Evolutionary conservation across 179 eudicot species (phyloP).

Genomic region (Gypsophila paniculata): DNA sequence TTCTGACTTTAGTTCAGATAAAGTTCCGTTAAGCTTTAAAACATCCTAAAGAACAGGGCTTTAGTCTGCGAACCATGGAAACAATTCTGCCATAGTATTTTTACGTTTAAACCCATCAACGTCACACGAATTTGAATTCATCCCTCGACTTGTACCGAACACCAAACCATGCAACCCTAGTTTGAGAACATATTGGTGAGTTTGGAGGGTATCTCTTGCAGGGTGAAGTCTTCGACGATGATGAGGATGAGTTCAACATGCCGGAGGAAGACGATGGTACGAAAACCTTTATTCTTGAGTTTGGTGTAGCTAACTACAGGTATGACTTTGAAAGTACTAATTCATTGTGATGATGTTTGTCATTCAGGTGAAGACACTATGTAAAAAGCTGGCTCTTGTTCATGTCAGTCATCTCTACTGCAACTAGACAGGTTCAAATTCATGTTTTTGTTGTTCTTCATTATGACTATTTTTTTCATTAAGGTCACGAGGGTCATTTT

Average conservation of each 20-base stretch:
- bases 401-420: background rate
- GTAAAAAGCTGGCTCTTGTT: slow-evolving; percentile 7
- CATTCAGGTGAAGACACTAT: slow-evolving; percentile 24
- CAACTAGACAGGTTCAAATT: slow-evolving; percentile 1
- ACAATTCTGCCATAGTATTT: background rate
- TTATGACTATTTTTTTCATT: no score
- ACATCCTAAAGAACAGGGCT: no score
- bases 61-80: background rate
- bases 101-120: background rate
- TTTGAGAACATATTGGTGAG: background rate
- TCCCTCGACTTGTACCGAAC: background rate
- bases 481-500: no score
- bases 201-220: slow-evolving; percentile 12
- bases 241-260: slow-evolving; percentile 26
- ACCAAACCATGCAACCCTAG: background rate
- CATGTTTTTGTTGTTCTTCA: background rate
- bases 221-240: slow-evolving; percentile 19
- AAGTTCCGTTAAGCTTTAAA: no score
- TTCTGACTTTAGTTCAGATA: no score
- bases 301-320: background rate
- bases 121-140: no score
- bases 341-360: background rate
- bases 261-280: slow-evolving; percentile 24
- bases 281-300: background rate
- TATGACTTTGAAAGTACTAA: background rate